Conservation (phyloP, 129 eudicot genomes). For the Chrysanthemum seticuspe region DNA sequence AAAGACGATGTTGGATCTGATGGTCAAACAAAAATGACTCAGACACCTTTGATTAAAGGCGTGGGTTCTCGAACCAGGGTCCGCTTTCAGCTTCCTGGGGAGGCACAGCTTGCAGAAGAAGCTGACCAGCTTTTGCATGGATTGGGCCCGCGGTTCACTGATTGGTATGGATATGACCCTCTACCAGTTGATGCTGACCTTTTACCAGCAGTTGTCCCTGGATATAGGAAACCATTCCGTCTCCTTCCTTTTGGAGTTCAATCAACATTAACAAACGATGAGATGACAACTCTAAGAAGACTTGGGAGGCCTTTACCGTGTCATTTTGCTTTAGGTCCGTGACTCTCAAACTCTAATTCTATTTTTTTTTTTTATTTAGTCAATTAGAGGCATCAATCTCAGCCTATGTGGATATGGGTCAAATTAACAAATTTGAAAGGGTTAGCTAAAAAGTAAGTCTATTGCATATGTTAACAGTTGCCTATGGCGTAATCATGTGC, state of each 20-base stretch:
- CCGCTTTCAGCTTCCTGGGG: slow-evolving; percentile 89
- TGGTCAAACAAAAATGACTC: slow-evolving; percentile 21
- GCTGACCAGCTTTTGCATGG: slow-evolving; percentile 82
- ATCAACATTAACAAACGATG: slow-evolving; percentile 84
- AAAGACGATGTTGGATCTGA: slow-evolving; percentile 26
- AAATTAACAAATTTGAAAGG: background rate
- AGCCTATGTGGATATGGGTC: slow-evolving; percentile 2
- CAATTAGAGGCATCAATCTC: slow-evolving; percentile 7
- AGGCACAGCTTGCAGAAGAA: slow-evolving; percentile 77
- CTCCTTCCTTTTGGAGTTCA: slow-evolving; percentile 93
- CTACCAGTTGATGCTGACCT: slow-evolving; percentile 96
- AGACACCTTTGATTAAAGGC: slow-evolving; percentile 70
- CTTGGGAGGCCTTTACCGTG: slow-evolving; percentile 92
- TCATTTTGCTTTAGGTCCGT: slow-evolving; percentile 88
- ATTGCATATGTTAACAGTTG: too few relatives aligned
- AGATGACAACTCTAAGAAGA: slow-evolving; percentile 81
- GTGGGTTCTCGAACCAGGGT: slow-evolving; percentile 83
- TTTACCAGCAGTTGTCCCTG: slow-evolving; percentile 83
- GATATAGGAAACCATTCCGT: slow-evolving; percentile 79
- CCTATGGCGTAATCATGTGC: too few relatives aligned
- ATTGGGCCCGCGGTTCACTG: slow-evolving; percentile 87
- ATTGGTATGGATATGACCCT: slow-evolving; percentile 97
- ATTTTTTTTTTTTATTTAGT: background rate
- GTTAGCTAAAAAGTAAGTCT: too few relatives aligned
- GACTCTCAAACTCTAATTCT: slow-evolving; percentile 4